phyloP scores from a whole-genome alignment of 495 filamentous ascomycete genomes.

The Friedmanniomyces simplex region DNA sequence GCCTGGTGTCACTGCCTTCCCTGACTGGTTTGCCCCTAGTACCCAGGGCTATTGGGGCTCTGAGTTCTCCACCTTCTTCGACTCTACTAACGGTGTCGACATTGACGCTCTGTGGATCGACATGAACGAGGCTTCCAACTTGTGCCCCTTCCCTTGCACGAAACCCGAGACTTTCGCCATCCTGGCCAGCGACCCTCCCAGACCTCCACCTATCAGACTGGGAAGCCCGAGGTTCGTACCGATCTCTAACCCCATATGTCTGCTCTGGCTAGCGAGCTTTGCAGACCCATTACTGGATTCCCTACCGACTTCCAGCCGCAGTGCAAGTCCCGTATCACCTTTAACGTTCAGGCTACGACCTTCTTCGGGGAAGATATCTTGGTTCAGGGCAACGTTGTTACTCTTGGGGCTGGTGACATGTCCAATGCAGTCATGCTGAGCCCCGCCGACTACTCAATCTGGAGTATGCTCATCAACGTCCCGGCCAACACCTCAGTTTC shows the following conservation, averaged over 20 bases:
- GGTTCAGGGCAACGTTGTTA: constrained; percentile 3
- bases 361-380: constrained; percentile 16
- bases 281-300: constrained; percentile 55
- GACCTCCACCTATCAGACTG: constrained; percentile 51
- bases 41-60: constrained; percentile 48
- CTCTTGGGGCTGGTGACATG: constrained; percentile 7
- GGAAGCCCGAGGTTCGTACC: too few species aligned
- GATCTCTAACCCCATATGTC: too few species aligned
- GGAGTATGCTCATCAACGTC: constrained; percentile 11
- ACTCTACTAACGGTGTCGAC: too few species aligned
- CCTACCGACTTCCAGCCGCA: constrained; percentile 59
- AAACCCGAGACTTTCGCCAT: constrained; percentile 45
- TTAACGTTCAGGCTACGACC: constrained; percentile 16
- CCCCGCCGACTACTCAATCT: constrained; percentile 14
- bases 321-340: constrained; percentile 24
- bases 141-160: constrained; percentile 64
- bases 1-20: too few species aligned
- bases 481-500: constrained; percentile 8
- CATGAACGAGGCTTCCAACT: constrained; percentile 40
- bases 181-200: constrained; percentile 52
- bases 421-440: constrained; percentile 1
- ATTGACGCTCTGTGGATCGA: constrained; percentile 64
- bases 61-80: constrained; percentile 21
- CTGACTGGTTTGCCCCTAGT: too few species aligned
- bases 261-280: too few species aligned